These are phyloP conservation scores for Suaeda aralocaspica DNA, from an alignment of 148 eudicot genomes.

Conservation along the genomic window DNA sequence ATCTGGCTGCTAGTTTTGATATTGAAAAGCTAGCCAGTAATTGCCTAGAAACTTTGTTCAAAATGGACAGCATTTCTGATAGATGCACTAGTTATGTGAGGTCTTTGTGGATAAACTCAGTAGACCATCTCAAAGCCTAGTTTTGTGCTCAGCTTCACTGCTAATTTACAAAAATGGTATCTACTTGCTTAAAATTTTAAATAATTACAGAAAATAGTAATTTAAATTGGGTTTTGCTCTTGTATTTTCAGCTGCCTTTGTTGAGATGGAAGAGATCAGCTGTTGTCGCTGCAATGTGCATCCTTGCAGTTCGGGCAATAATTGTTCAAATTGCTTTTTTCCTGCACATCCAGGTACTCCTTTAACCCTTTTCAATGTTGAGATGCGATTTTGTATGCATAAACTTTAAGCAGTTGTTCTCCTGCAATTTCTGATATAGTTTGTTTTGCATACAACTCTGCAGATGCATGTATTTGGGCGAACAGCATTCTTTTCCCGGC, in stretches of 20 bases:
- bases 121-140: neutral
- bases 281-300: conserved; percentile 90
- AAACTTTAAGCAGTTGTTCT: neutral
- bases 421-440: neutral
- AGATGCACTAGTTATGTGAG: neutral
- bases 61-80: neutral
- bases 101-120: neutral
- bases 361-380: neutral
- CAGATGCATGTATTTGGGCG: conserved; percentile 79
- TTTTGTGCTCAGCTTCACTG: neutral
- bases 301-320: conserved; percentile 89
- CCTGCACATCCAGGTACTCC: conserved; percentile 83
- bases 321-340: conserved; percentile 95
- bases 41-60: neutral
- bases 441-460: conserved; percentile 22
- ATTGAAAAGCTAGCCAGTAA: neutral
- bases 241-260: conserved; percentile 61
- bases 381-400: too few relatives aligned
- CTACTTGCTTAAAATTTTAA: neutral
- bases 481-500: conserved; percentile 69
- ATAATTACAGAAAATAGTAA: neutral
- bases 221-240: conserved; percentile 15
- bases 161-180: conserved; percentile 1
- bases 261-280: conserved; percentile 98
- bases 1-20: neutral